A percentile compares a stretch with the other conserved stretches of the same genome.
phyloP scores from a whole-genome alignment of 202 grass and related monocot species.

The Carex sylvatica region DNA sequence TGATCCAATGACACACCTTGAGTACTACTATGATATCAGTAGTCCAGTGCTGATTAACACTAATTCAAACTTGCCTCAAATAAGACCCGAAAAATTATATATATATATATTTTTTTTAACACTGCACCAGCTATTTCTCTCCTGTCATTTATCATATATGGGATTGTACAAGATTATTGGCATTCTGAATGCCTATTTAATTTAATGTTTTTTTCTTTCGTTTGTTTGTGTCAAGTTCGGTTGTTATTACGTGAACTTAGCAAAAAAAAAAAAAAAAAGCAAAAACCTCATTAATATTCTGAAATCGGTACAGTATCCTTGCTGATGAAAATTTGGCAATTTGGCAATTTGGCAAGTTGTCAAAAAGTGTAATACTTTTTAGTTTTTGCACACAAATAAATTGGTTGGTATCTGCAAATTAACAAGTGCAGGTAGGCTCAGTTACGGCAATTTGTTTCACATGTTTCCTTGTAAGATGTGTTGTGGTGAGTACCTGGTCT shows the following conservation, averaged over 20 bases:
- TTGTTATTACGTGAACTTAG: not conserved
- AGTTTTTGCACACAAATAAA: not conserved
- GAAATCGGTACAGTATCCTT: not conserved
- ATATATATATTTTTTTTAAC: not conserved
- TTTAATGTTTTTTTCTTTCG: not conserved
- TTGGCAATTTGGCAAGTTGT: not conserved
- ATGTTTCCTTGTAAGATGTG: conserved; percentile 82
- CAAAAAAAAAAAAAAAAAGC: not conserved
- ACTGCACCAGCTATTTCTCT: not conserved
- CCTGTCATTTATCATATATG: not conserved
- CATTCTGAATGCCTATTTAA: conserved; percentile 1
- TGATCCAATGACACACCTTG: not conserved
- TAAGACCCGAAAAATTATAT: not conserved
- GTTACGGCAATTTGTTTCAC: conserved; percentile 73
- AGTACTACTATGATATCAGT: not conserved
- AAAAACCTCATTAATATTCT: not conserved
- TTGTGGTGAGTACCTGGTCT: conserved; percentile 58
- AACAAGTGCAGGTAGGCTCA: conserved; percentile 56
- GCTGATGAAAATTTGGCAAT: not conserved
- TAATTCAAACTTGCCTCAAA: not conserved
- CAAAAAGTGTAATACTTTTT: not conserved
- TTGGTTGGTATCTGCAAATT: conserved; percentile 4
- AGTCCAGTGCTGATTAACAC: not conserved
- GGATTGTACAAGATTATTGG: not conserved
- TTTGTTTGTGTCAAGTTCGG: not conserved